These are phyloP conservation scores for Backusella liffmaniae DNA, from an alignment of 192 early-diverging fungal species.

Conservation along the genomic window DNA sequence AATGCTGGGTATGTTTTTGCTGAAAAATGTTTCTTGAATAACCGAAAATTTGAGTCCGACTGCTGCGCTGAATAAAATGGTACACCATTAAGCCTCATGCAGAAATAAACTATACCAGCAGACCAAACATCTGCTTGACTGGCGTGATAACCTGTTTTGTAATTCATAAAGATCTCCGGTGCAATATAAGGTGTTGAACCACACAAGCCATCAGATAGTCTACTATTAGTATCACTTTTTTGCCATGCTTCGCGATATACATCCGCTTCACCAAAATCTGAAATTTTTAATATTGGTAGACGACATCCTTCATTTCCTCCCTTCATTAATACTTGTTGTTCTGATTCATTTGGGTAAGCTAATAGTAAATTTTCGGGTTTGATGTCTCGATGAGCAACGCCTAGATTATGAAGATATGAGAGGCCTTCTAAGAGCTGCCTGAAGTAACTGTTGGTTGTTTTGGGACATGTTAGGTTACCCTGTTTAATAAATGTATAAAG, in stretches of 20 bases:
- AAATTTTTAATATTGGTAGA: neutral
- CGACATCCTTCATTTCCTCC: neutral
- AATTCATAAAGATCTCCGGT: conserved; percentile 69
- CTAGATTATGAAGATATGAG: conserved; percentile 85
- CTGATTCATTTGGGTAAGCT: neutral
- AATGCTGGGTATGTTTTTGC: conserved; percentile 7
- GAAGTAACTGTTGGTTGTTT: conserved; percentile 89
- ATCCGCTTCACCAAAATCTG: conserved; percentile 28
- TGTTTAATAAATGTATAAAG: conserved; percentile 74
- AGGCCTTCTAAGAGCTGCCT: conserved; percentile 88
- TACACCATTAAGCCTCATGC: conserved; percentile 69
- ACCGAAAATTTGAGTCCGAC: conserved; percentile 59
- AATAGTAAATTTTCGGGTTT: conserved; percentile 89
- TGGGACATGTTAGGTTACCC: conserved; percentile 61
- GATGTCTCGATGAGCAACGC: conserved; percentile 92
- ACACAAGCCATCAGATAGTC: conserved; percentile 82
- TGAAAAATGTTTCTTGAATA: neutral
- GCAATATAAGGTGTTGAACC: conserved; percentile 96
- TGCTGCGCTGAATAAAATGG: conserved; percentile 63
- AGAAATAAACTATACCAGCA: conserved; percentile 88
- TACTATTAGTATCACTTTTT: conserved; percentile 27
- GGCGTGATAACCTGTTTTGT: conserved; percentile 79
- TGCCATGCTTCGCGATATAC: conserved; percentile 73
- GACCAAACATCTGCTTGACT: conserved; percentile 91
- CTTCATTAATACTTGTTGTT: neutral